phyloP scores from a whole-genome alignment of 2,329 filamentous ascomycete genomes.

The Penicillium glabrum region DNA sequence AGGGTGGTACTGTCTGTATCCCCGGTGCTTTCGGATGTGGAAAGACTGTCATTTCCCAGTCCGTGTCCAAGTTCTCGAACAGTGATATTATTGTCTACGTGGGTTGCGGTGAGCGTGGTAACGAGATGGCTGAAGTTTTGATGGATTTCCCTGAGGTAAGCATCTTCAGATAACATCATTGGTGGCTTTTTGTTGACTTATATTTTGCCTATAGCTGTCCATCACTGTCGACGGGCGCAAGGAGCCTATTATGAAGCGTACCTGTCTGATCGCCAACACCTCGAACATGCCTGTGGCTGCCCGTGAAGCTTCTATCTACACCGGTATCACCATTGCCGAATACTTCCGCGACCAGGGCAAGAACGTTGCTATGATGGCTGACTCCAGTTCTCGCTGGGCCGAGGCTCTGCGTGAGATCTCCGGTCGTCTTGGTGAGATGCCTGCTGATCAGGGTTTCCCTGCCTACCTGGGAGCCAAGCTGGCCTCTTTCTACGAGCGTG shows the following conservation, averaged over 20 bases:
- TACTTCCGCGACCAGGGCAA: slow-evolving; percentile 98
- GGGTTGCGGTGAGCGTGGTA: slow-evolving; percentile 88
- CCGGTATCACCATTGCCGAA: slow-evolving; percentile 89
- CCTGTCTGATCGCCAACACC: slow-evolving; percentile 95
- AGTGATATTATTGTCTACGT: slow-evolving; percentile 99
- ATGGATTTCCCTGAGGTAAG: slow-evolving; percentile 93
- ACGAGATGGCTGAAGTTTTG: slow-evolving; percentile 99
- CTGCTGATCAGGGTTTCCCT: slow-evolving; percentile 98
- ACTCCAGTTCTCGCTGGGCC: slow-evolving; percentile 96
- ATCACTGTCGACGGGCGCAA: slow-evolving; percentile 92
- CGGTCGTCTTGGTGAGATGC: slow-evolving; percentile 98
- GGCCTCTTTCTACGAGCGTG: slow-evolving; percentile 98
- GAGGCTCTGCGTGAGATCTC: slow-evolving; percentile 98
- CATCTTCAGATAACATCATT: not conserved
- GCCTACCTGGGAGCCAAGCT: slow-evolving; percentile 96
- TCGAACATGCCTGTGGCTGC: slow-evolving; percentile 99
- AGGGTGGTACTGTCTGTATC: slow-evolving; percentile 96
- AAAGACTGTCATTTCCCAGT: slow-evolving; percentile 99
- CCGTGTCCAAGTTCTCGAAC: slow-evolving; percentile 99
- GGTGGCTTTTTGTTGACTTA: not conserved
- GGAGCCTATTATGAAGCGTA: slow-evolving; percentile 99
- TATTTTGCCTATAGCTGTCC: slow-evolving; percentile 58
- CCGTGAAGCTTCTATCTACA: slow-evolving; percentile 98
- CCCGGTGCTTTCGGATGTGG: slow-evolving; percentile 97
- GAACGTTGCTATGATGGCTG: slow-evolving; percentile 99